Base-by-base conservation (phyloP, 768 basidiomycete species). In the Kwoniella pini region DNA sequence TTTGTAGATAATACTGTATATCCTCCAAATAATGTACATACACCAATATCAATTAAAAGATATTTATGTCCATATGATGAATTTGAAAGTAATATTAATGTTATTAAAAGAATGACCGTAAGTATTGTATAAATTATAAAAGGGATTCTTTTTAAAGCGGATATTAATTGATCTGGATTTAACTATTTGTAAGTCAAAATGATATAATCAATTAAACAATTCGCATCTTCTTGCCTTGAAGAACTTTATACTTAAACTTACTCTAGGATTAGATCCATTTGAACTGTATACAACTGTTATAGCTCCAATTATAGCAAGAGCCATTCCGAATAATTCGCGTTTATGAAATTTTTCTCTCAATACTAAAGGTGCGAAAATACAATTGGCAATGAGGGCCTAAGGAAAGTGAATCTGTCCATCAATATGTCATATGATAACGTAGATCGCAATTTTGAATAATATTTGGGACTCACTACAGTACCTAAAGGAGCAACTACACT, bases 1-100 rank as follows among this genome's bases (percentile, higher is more conserved):
- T 99, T 98, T 9, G 95, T 97, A 1, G 90, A 85, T 1, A 99
- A 81, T 0, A 98, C 95, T 3, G 94, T 95, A 77, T 92, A 97
- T 2, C 74, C 76, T 6, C 76, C 76, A 42, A 77, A 77, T 10
- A 77, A 62, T 3, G 72, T 70, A 43, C 72, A 74, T 4, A 74
- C 64, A 39, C 90, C 89, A 15, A 98, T 83, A 78, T 99, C 94
- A 52, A 98, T 83, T 62, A 88, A 85, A 4, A 96, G 88, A 77
- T 83, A 86, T 19, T 80, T 81, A 65, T 82, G 83, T 6, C 92
- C 94, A 1, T 82, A 75, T 7, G 73, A 76, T 4, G 85, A 82
- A 60, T 87, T 83, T 4, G 90, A 91, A 2, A 97, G 80, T 2
- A 83, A 82, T 3, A 96, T 83, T 21, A 73, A 56, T 10, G 86